Evolutionary conservation across 768 basidiomycete genomes (phyloP).

Genomic region (Hericium coralloides): DNA sequence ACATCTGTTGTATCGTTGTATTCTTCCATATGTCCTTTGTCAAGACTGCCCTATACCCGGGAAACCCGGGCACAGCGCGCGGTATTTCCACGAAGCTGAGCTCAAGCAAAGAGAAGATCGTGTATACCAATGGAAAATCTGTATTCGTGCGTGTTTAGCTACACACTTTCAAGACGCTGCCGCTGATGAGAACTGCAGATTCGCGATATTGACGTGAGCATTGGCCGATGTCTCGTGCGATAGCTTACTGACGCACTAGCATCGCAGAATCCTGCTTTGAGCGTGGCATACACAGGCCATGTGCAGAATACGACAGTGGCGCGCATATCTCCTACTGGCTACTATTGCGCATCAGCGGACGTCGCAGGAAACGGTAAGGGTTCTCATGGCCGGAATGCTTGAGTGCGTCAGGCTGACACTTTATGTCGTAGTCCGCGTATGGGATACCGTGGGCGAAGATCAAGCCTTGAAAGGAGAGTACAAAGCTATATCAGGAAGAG

Average conservation of each 20-base stretch:
- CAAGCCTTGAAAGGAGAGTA: conserved; percentile 77
- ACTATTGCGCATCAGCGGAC: conserved; percentile 92
- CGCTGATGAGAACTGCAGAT: conserved; percentile 3
- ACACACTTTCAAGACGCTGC: not conserved
- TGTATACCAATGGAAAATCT: conserved; percentile 78
- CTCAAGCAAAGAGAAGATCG: conserved; percentile 67
- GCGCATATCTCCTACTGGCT: conserved; percentile 86
- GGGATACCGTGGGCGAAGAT: conserved; percentile 87
- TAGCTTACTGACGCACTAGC: conserved; percentile 4
- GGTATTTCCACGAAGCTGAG: conserved; percentile 68
- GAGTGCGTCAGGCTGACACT: not conserved
- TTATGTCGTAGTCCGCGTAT: conserved; percentile 61
- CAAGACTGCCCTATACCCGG: conserved; percentile 46
- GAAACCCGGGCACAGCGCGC: conserved; percentile 59
- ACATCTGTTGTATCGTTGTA: conserved; percentile 5
- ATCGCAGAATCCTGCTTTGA: conserved; percentile 52
- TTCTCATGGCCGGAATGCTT: not conserved
- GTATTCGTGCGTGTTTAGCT: conserved; percentile 56
- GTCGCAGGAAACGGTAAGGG: conserved; percentile 63
- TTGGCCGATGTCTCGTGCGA: conserved; percentile 1
- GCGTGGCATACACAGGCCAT: conserved; percentile 69
- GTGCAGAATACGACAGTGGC: conserved; percentile 82
- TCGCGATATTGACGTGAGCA: conserved; percentile 12
- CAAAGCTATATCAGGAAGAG: conserved; percentile 59
- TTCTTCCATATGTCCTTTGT: conserved; percentile 39